phyloP scores from a whole-genome alignment of 2,329 filamentous ascomycete species.

The Onygenales sp. region DNA sequence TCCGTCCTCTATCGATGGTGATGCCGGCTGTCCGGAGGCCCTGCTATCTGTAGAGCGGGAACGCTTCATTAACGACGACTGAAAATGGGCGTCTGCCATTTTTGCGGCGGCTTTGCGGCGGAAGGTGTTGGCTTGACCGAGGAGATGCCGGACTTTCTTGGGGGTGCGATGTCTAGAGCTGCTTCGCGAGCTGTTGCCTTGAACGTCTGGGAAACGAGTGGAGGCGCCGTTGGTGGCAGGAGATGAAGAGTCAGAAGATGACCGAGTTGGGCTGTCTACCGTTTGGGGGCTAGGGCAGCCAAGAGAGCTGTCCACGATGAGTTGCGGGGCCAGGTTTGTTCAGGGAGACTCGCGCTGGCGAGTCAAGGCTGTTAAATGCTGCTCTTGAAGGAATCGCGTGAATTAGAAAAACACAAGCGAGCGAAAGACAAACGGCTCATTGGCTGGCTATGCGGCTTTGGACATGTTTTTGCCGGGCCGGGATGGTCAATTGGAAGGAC shows the following conservation, averaged over 20 bases:
- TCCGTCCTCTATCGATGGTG: conserved; percentile 11
- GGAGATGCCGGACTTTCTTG: conserved; percentile 31
- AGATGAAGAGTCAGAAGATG: not conserved
- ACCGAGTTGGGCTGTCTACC: conserved; percentile 21
- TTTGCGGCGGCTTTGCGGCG: conserved; percentile 30
- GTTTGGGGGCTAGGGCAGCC: conserved; percentile 35
- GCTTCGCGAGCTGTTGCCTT: not conserved
- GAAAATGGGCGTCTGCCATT: conserved; percentile 32
- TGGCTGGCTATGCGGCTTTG: not conserved
- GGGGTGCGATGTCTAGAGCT: conserved; percentile 17
- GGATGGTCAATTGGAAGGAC: not conserved
- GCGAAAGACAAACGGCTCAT: not conserved
- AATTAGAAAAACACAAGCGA: not conserved
- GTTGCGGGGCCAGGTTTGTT: conserved; percentile 32
- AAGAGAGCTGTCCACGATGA: conserved; percentile 29
- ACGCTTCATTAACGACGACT: conserved; percentile 28
- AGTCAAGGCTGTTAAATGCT: conserved; percentile 4
- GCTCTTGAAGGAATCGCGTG: not conserved
- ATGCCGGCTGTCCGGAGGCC: conserved; percentile 12
- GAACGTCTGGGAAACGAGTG: not conserved
- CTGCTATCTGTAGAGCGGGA: conserved; percentile 26
- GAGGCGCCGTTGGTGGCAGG: not conserved
- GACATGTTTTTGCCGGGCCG: not conserved
- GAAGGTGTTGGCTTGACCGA: conserved; percentile 32
- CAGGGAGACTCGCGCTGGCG: conserved; percentile 17